These are phyloP conservation scores for Aspergillus sp. DNA, from an alignment of 2,329 filamentous ascomycete species.

Conservation along the genomic window DNA sequence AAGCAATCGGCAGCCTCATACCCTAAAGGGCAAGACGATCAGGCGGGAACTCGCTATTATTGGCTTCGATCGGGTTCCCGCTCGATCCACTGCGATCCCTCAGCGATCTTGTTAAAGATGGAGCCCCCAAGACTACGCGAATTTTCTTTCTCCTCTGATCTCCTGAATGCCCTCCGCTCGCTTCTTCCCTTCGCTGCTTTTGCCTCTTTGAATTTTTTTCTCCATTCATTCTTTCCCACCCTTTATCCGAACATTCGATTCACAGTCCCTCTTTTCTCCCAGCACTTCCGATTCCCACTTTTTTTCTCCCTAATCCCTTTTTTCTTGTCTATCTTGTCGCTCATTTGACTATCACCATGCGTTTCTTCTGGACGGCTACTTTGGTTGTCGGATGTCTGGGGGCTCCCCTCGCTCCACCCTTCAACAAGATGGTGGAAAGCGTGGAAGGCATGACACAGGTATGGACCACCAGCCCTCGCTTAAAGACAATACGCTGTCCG, in stretches of 20 bases:
- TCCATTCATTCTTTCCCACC: not conserved
- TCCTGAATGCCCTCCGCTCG: not conserved
- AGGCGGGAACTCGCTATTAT: too few relatives aligned
- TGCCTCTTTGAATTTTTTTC: not conserved
- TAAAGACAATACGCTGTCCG: not conserved
- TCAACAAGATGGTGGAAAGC: not conserved
- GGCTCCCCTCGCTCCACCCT: conserved; percentile 5
- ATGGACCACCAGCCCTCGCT: not conserved
- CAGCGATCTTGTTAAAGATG: not conserved
- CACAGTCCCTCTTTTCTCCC: not conserved
- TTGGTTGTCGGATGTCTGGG: conserved; percentile 8
- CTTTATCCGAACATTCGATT: not conserved
- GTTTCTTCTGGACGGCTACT: conserved; percentile 5
- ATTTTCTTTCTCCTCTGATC: not conserved
- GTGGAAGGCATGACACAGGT: conserved; percentile 4
- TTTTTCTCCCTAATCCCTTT: not conserved
- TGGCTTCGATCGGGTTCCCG: too few relatives aligned
- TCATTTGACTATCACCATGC: conserved; percentile 5
- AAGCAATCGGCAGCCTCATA: too few relatives aligned
- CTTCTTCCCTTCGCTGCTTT: not conserved
- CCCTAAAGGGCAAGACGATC: too few relatives aligned
- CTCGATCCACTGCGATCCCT: too few relatives aligned
- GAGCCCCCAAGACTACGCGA: not conserved
- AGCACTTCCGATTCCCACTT: not conserved
- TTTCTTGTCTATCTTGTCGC: not conserved